Evolutionary conservation across 2,329 filamentous ascomycete genomes (phyloP).

Genomic region (Orbilia quercus): DNA sequence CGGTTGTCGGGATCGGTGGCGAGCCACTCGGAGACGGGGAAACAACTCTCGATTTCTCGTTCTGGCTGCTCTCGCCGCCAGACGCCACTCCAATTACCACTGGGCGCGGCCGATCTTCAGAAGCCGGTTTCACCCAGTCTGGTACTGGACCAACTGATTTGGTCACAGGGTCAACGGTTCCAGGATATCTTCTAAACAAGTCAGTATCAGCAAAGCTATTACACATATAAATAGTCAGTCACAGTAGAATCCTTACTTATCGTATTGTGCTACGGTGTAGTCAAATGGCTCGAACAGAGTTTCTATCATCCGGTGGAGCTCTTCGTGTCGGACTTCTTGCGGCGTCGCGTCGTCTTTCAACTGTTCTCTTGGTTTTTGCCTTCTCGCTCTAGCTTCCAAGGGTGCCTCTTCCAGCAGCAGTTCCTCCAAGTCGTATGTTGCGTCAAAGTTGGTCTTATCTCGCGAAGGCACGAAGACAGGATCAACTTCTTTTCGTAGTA

Average conservation of each 20-base stretch:
- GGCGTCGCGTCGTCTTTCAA: slow-evolving; percentile 94
- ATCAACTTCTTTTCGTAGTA: slow-evolving; percentile 87
- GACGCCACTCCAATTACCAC: slow-evolving; percentile 53
- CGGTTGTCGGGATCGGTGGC: slow-evolving; percentile 58
- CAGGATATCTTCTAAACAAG: slow-evolving; percentile 61
- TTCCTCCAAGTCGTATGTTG: slow-evolving; percentile 96
- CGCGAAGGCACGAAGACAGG: slow-evolving; percentile 93
- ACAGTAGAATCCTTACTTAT: slow-evolving; percentile 69
- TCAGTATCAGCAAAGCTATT: slow-evolving; percentile 45
- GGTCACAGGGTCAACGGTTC: slow-evolving; percentile 60
- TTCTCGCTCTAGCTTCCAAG: slow-evolving; percentile 86
- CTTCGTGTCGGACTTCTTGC: slow-evolving; percentile 93
- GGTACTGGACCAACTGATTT: slow-evolving; percentile 59
- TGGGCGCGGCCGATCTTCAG: slow-evolving; percentile 39
- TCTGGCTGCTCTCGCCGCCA: slow-evolving; percentile 57
- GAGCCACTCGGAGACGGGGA: slow-evolving; percentile 59
- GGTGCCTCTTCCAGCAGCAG: slow-evolving; percentile 92
- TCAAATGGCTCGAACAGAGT: slow-evolving; percentile 94
- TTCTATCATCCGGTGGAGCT: slow-evolving; percentile 93
- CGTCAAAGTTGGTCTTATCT: slow-evolving; percentile 99
- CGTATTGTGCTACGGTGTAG: slow-evolving; percentile 84
- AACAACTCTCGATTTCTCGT: slow-evolving; percentile 57
- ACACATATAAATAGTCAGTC: not conserved
- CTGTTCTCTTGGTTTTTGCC: slow-evolving; percentile 91
- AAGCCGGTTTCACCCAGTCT: slow-evolving; percentile 59